Evolutionary conservation across 225 moss, liverwort and hornwort genomes (phyloP).

Genomic region (Sphagnum tenellum): DNA sequence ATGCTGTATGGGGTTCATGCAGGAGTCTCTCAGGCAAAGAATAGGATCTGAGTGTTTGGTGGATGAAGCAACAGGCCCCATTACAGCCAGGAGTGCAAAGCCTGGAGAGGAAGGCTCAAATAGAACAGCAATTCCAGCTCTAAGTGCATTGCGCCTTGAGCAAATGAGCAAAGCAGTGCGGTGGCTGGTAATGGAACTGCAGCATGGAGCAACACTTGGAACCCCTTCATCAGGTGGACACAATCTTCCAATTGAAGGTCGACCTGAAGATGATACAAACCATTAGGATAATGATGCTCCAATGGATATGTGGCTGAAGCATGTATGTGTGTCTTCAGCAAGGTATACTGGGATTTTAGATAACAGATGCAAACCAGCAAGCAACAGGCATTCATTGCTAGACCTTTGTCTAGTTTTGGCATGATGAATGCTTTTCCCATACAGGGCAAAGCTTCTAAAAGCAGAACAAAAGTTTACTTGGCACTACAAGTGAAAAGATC

Average conservation of each 20-base stretch:
- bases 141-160: constrained; percentile 94
- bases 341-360: no score
- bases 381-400: no score
- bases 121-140: constrained; percentile 64
- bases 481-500: no score
- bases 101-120: constrained; percentile 43
- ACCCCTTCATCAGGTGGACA: constrained; percentile 41
- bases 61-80: constrained; percentile 94
- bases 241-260: constrained; percentile 21
- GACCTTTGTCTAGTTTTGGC: no score
- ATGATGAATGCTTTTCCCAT: no score
- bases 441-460: no score
- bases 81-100: constrained; percentile 56
- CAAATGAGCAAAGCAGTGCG: constrained; percentile 98
- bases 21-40: constrained; percentile 91
- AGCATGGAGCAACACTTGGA: constrained; percentile 51
- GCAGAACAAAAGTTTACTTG: no score
- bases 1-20: constrained; percentile 6
- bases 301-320: no score
- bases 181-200: constrained; percentile 74
- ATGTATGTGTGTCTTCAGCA: no score
- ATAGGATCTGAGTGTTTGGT: constrained; percentile 93
- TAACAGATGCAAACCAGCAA: no score
- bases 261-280: constrained; percentile 37
- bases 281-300: neutral